Evolutionary conservation across 768 basidiomycete genomes (phyloP).

Genomic region (Russula sp.): DNA sequence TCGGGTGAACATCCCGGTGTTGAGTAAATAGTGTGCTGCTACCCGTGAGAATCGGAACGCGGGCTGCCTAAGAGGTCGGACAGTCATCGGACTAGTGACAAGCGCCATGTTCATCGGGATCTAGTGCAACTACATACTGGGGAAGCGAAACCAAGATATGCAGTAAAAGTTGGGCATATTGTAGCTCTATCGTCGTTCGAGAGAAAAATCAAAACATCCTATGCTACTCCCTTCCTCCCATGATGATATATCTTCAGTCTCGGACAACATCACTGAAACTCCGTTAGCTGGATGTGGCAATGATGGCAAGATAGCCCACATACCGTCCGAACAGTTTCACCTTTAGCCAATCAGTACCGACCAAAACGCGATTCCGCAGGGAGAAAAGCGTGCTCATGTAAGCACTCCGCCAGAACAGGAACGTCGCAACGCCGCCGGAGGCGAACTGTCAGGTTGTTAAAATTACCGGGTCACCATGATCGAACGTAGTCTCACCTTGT

Average conservation of each 20-base stretch:
- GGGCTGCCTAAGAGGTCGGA: constrained; percentile 12
- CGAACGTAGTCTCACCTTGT: constrained; percentile 56
- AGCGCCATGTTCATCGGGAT: constrained; percentile 6
- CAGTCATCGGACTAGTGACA: neutral
- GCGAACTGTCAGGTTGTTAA: constrained; percentile 53
- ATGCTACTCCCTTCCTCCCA: neutral
- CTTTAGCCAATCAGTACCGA: constrained; percentile 88
- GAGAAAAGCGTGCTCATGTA: constrained; percentile 96
- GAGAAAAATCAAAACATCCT: neutral
- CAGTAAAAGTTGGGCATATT: constrained; percentile 6
- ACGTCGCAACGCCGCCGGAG: constrained; percentile 88
- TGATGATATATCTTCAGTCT: constrained; percentile 15
- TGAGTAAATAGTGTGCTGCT: constrained; percentile 15
- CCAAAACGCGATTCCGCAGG: constrained; percentile 86
- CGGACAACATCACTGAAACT: constrained; percentile 25
- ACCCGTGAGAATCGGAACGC: constrained; percentile 26
- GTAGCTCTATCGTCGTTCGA: constrained; percentile 14
- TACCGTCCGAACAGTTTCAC: constrained; percentile 90
- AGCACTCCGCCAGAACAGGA: constrained; percentile 87
- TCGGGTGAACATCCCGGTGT: neutral
- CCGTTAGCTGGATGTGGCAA: neutral
- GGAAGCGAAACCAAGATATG: neutral
- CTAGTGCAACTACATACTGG: neutral
- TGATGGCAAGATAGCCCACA: constrained; percentile 30
- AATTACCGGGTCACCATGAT: constrained; percentile 1